Base-by-base conservation (phyloP, 805 yeast species). In the Cyberlindnera japonica region DNA sequence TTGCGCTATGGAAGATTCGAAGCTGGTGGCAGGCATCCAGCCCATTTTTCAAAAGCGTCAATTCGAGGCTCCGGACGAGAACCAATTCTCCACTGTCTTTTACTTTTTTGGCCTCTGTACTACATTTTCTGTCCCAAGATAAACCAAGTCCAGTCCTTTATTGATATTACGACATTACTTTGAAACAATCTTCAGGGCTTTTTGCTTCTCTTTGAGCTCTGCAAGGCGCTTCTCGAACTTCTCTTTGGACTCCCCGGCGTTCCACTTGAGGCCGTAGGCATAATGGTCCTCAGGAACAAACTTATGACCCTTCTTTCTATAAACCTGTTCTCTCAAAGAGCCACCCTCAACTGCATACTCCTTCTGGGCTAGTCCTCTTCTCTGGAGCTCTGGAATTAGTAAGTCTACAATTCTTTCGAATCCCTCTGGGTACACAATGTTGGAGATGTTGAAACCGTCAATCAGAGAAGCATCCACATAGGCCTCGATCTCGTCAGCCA, bases 371-470 rank as follows among this genome's bases (percentile, higher is more conserved):
- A 62, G 56, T 6, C 69, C 71, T 45, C 69, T 58, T 25, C 45
- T 49, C 45, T 61, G 64, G 34, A 68, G 54, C 37, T 62, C 72
- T 17, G 72, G 72, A 19, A 45, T 45, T 40, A 68, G 50, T 27
- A 50, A 47, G 27, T 68, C 65, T 19, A 68, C 67, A 31, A 68
- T 49, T n/a, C 62, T 64, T 46, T 68, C 69, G 45, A 65, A 69
- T 6, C 69, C 54, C 18, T 65, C 71, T 19, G 74, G 74, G 30
- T 56, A 51, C 14, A 67, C 57, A 17, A 68, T 58, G 47, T 69
- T 64, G 6, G 67, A 55, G 29, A 69, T 50, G 42, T 69, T 69
- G 54, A 70, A 69, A 1, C 74, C 74, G 38, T 70, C 74, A 20
- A 69, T 59, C 33, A 59, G 67, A 5, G 69, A 58, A 14, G 51